Evolutionary conservation across 73 alveolate species (phyloP), one percentile per base, ranked within the genome.

Genomic region (Paramecium tetraurelia): DNA sequence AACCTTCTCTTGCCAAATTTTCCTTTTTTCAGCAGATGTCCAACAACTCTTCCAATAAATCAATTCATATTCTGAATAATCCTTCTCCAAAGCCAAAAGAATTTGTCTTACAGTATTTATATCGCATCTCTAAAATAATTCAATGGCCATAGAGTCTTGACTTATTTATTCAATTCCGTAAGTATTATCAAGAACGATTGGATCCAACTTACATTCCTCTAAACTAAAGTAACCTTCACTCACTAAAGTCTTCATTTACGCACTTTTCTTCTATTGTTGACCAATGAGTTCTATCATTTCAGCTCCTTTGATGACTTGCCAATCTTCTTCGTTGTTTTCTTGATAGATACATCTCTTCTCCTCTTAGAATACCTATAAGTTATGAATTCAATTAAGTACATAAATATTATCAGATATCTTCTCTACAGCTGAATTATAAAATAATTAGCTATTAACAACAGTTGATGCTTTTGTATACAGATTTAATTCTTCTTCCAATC

Each of bases 11-110:
- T 40, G 10, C 90, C 90, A 80, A 24, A 80, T 80, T 5, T 80
- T 46, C 18, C 90, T 80, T 46, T 80, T 80, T 22, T 80, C 90
- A 7, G 70, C 72, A 11, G 90, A 80, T 27, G 90, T 80, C 90
- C 90, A 80, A 24, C 90, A 41, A 80, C 90, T 80, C 48, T 80
- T 80, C 90, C 90, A 80, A 43, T 80, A 80, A 44, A n/a, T 80
- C 21, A 80, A 48, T 48, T 80, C 90, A 46, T 80, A 80, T n/a
- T 80, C 70, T 20, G 90, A 44, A 80, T 80, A 80, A 80, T 46
- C 72, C 9, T 80, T 48, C 20, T 80, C 90, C 29, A 80, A 80
- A 8, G 76, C 75, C 35, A 80, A 24, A 18, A 80, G 75, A 31
- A 46, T 46, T 16, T 80, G 0, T 29, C 33, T 80, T 10, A 80